phyloP scores from a whole-genome alignment of 2,329 filamentous ascomycete species.

The Mariannaea sp. region DNA sequence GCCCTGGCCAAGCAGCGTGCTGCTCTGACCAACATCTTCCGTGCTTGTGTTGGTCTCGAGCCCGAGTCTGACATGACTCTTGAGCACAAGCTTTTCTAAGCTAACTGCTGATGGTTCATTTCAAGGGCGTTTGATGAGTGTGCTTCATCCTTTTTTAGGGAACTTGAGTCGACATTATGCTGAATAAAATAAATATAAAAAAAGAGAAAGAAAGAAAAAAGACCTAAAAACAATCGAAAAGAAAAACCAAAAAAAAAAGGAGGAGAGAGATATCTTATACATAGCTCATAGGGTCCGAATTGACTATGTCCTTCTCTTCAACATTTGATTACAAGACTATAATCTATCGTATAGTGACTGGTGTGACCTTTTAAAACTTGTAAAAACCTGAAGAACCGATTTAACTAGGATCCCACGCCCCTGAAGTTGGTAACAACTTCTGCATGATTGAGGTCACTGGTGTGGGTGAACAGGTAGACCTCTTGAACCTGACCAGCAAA shows the following conservation, averaged over 20 bases:
- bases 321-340: neutral
- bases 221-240: constrained; percentile 23
- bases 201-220: constrained; percentile 17
- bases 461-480: no score
- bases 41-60: constrained; percentile 93
- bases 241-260: constrained; percentile 20
- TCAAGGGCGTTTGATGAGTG: neutral
- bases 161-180: no score
- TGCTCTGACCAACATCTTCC: constrained; percentile 97
- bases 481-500: no score
- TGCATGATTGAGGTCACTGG: no score
- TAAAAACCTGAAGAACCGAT: no score
- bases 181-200: neutral
- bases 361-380: no score
- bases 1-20: constrained; percentile 93
- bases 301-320: constrained; percentile 32
- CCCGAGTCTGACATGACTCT: constrained; percentile 99
- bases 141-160: neutral
- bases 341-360: no score
- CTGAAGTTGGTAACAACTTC: no score
- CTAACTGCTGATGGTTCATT: neutral
- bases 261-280: constrained; percentile 28
- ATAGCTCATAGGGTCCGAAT: constrained; percentile 31
- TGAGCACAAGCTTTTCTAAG: constrained; percentile 93
- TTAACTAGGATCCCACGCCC: no score